Percentiles rank a stretch among this genome's conserved stretches.
phyloP scores from a whole-genome alignment of 2,329 filamentous ascomycete genomes.

The Claviceps paspali region DNA sequence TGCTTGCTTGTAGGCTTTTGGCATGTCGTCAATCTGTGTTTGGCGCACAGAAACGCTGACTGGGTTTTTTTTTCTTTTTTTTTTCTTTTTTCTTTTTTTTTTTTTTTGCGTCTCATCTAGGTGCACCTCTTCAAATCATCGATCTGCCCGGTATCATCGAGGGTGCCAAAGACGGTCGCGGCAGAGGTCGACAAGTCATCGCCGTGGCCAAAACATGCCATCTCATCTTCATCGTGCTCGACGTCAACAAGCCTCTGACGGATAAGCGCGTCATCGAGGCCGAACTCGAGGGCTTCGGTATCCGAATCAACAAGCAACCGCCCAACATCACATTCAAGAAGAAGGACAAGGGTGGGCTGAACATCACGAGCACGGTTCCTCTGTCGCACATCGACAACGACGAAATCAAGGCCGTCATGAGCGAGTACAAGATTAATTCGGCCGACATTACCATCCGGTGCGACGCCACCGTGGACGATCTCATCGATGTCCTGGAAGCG shows the following conservation, averaged over 20 bases:
- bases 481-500: constrained; percentile 91
- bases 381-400: constrained; percentile 86
- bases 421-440: constrained; percentile 90
- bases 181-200: constrained; percentile 95
- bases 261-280: constrained; percentile 93
- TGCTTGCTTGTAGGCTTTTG: too few species aligned
- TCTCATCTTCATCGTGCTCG: constrained; percentile 94
- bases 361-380: constrained; percentile 87
- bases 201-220: constrained; percentile 98
- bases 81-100: not conserved
- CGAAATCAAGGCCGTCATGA: constrained; percentile 96
- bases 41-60: too few species aligned
- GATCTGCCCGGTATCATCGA: constrained; percentile 98
- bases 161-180: constrained; percentile 94
- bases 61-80: too few species aligned
- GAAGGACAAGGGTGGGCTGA: constrained; percentile 96
- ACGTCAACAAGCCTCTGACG: constrained; percentile 95
- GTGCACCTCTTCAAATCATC: constrained; percentile 93
- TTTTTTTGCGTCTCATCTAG: constrained; percentile 13
- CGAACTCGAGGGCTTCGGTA: constrained; percentile 93
- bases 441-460: constrained; percentile 96
- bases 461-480: constrained; percentile 90
- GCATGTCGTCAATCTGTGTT: too few species aligned
- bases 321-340: constrained; percentile 99
- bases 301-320: constrained; percentile 91